Base-by-base conservation (phyloP, 1,139 yeast genomes). In the Pichia sp. region DNA sequence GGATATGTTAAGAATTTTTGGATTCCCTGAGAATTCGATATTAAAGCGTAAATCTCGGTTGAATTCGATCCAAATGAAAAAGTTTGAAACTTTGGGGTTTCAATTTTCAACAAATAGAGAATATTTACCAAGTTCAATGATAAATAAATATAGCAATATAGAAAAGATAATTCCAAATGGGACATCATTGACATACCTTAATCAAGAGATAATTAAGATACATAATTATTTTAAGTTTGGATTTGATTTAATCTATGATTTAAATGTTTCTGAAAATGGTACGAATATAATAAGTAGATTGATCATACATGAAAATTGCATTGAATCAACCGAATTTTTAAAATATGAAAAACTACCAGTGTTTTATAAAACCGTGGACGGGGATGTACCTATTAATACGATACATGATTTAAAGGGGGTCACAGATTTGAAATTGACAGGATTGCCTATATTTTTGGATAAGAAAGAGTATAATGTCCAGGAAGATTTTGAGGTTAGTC, bases 211-310 rank as follows among this genome's bases (percentile, higher is more conserved):
- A 12, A 45, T 49, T 40, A 74, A 73, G 52, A 76, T 79, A 55
- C 83, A 79, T 60, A 79, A 79, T 57, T 79, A 80, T 59, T 79
- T 71, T 59, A 62, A 68, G 26, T 68, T 62, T 49, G 85, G 85
- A 0, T 60, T 79, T 40, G 85, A 79, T 58, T 61, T 79, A 7
- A 61, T 79, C 35, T 80, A 77, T 57, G 73, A 73, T 49, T 59
- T 73, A 41, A 68, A 68, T 52, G 48, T 53, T 2, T 46, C 55
- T 4, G 49, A 50, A 4, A 53, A 50, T 43, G 62, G 61, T 2
- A 54, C 61, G 5, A 70, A 73, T 3, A 58, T 64, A 0, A 61
- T 77, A 24, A 65, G 65, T 39, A 76, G 76, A 49, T 52, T 77
- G 1, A 67, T 77, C 2, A 43, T 77, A 8, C 84, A 80, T 58